Evolutionary conservation across 192 early-diverging fungal genomes (phyloP), one percentile per base, ranked within the genome.

Genomic region (Coemansia sp.): DNA sequence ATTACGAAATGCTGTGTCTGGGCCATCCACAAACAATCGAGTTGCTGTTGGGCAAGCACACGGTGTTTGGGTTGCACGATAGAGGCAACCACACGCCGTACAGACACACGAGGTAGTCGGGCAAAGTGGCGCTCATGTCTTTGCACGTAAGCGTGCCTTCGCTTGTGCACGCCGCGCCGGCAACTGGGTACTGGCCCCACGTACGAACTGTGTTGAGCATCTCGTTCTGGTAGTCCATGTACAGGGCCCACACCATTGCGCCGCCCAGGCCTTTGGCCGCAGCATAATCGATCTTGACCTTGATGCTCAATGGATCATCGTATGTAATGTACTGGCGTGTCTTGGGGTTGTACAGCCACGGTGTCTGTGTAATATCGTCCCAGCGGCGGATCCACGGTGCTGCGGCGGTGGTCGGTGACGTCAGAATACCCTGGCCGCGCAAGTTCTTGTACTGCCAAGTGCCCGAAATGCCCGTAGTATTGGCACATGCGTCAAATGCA

Each of bases 301-400:
- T 62, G 10, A 93, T 31, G 21, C 89, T 90, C n/a, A 71, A 39
- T 10, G 83, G 75, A 59, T 93, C 92, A 67, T 93, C 92, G 62
- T 93, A 93, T 1, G 89, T 89, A 38, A 93, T 86, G 64, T 85
- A 93, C 12, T 72, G 72, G 39, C 87, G 88, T 21, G 72, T 76
- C 0, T 62, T 47, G 0, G 82, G 64, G 47, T 87, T 85, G 66
- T 84, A 85, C 45, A 79, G 48, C 79, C 86, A 85, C 58, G 86
- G 86, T 19, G 82, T 91, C 68, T 84, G 66, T 1, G 84, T 84
- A 4, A 69, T 72, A 3, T 69, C 23, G 47, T 92, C 90, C 83
- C 85, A 90, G 58, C 84, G 75, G 12, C 86, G 79, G 1, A 85
- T 55, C 89, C 89, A 93, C 2, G 82, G 82, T 1, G 78, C 57